phyloP scores from a whole-genome alignment of 306 rosid species.

The Fragaria nilgerrensis region DNA sequence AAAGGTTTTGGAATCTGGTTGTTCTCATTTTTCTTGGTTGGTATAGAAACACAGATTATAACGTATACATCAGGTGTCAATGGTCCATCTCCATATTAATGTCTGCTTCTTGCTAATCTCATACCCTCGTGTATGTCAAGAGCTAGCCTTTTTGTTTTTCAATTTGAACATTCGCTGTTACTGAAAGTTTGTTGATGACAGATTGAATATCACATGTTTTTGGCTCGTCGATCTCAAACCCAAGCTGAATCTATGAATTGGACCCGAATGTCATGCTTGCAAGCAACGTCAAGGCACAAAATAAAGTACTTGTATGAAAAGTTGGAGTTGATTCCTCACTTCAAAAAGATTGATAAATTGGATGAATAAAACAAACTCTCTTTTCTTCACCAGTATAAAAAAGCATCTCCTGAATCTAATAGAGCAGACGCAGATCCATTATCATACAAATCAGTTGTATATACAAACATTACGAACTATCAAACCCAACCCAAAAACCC shows the following conservation, averaged over 20 bases:
- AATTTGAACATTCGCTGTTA: not conserved
- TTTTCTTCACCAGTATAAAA: not conserved
- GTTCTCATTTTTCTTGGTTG: not conserved
- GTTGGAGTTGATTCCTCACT: not conserved
- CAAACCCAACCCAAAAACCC: not conserved
- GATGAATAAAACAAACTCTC: not conserved
- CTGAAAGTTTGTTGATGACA: not conserved
- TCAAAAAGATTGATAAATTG: not conserved
- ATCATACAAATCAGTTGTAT: not conserved
- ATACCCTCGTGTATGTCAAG: not conserved
- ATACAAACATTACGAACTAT: not conserved
- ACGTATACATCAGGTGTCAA: not conserved
- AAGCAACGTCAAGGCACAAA: slow-evolving; percentile 2
- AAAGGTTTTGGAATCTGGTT: slow-evolving; percentile 4
- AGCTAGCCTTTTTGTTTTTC: not conserved
- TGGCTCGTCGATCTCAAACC: not conserved
- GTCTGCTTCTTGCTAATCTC: not conserved
- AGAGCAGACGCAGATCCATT: not conserved
- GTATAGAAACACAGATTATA: not conserved
- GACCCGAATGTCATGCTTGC: not conserved
- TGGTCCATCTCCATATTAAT: not conserved
- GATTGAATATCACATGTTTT: not conserved
- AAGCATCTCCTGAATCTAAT: not conserved
- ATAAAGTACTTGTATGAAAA: not conserved
- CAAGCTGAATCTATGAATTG: not conserved